phyloP scores from a whole-genome alignment of 192 early-diverging fungal genomes.

The Funneliformis geosporum region DNA sequence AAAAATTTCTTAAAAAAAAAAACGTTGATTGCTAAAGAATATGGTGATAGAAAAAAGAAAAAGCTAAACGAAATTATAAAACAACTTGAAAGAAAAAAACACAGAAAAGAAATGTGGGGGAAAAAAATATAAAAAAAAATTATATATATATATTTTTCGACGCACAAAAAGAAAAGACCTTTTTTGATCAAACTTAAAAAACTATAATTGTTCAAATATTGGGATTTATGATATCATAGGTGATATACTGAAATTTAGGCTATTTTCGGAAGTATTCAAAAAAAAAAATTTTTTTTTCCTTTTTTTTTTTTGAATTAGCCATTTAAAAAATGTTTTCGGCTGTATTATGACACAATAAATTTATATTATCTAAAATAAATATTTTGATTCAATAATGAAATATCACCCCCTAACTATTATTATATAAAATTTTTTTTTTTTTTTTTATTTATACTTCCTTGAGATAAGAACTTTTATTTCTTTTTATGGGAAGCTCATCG shows the following conservation, averaged over 20 bases:
- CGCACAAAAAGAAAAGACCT: background rate
- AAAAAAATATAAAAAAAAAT: background rate
- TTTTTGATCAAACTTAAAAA: background rate
- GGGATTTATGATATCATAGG: background rate
- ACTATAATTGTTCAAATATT: background rate
- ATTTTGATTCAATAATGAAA: too few species aligned
- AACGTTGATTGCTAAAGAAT: background rate
- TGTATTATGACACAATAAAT: too few species aligned
- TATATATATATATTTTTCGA: background rate
- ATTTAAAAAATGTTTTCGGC: too few species aligned
- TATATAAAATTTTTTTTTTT: too few species aligned
- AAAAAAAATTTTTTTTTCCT: too few species aligned
- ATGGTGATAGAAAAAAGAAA: background rate
- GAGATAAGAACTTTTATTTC: too few species aligned
- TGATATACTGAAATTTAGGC: background rate
- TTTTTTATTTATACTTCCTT: too few species aligned
- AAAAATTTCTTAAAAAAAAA: background rate
- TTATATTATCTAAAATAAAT: too few species aligned
- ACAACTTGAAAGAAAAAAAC: background rate
- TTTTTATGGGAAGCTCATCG: too few species aligned
- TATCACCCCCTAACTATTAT: too few species aligned
- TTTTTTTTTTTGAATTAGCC: too few species aligned
- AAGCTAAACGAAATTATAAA: background rate
- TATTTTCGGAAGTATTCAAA: too few species aligned
- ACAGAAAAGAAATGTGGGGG: background rate